Evolutionary conservation across 2,329 filamentous ascomycete genomes (phyloP).

Genomic region (Aspergillus arachidicola): DNA sequence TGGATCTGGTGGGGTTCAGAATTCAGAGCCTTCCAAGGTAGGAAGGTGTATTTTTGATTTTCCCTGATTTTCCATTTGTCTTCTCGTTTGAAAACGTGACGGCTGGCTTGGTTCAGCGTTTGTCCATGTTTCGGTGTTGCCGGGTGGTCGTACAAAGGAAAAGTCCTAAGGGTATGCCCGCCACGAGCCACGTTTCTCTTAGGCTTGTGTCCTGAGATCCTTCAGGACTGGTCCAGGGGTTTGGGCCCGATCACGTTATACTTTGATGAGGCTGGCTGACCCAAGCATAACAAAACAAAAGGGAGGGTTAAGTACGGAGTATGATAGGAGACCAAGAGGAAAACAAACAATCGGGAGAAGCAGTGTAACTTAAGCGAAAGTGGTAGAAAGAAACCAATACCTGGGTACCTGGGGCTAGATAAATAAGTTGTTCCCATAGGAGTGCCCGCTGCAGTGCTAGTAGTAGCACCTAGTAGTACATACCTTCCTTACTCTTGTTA

Average conservation of each 20-base stretch:
- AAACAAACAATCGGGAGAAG: not conserved
- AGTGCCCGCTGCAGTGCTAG: not conserved
- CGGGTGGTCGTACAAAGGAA: not conserved
- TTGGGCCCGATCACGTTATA: conserved; percentile 3
- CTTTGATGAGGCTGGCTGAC: not conserved
- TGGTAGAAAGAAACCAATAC: not conserved
- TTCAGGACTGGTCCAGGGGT: conserved; percentile 11
- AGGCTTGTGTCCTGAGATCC: not conserved
- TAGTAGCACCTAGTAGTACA: not conserved
- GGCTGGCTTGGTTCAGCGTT: not conserved
- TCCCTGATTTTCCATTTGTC: too few relatives aligned
- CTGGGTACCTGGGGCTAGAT: not conserved
- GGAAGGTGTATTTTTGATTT: conserved; percentile 9
- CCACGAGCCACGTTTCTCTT: conserved; percentile 12
- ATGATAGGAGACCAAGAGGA: not conserved
- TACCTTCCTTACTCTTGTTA: not conserved
- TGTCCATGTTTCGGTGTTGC: conserved; percentile 1
- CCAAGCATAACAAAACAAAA: not conserved
- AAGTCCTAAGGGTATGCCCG: not conserved
- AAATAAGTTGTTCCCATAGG: not conserved
- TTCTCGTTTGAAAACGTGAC: conserved; percentile 2
- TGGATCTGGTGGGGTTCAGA: conserved; percentile 10
- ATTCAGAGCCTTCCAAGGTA: conserved; percentile 5
- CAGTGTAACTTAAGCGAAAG: not conserved
- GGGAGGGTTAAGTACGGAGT: not conserved